phyloP scores from a whole-genome alignment of 164 flowering plant species.

The Paratinospora sagittata region DNA sequence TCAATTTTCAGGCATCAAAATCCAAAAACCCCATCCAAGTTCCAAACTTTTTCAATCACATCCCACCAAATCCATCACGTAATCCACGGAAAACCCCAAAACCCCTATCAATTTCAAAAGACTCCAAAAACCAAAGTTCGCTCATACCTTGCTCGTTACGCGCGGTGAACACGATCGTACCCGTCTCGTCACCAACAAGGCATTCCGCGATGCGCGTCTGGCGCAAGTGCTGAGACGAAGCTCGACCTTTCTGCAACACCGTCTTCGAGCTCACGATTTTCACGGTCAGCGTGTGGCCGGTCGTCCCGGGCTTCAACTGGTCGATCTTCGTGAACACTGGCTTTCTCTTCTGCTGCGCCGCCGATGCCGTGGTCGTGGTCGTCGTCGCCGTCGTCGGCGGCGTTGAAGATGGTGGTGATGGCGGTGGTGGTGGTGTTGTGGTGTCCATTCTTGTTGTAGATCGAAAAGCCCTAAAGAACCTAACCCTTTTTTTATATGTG shows the following conservation, averaged over 20 bases:
- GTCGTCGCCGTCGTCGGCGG: not conserved
- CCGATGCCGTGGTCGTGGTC: not conserved
- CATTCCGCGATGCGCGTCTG: constrained; percentile 53
- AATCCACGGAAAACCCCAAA: not conserved
- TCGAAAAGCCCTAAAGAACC: not conserved
- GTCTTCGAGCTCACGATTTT: constrained; percentile 50
- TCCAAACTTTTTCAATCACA: not conserved
- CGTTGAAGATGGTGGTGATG: no score
- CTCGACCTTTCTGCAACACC: constrained; percentile 46
- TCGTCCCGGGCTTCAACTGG: constrained; percentile 55
- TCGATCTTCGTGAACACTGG: constrained; percentile 54
- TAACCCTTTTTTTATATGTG: no score
- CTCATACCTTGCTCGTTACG: constrained; percentile 52
- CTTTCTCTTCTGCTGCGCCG: constrained; percentile 29
- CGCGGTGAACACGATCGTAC: constrained; percentile 49
- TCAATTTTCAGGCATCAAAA: not conserved
- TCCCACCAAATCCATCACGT: not conserved
- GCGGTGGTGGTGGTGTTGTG: not conserved
- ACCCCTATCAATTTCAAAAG: constrained; percentile 3
- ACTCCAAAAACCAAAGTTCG: not conserved
- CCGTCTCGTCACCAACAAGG: constrained; percentile 58
- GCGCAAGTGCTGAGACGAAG: constrained; percentile 29
- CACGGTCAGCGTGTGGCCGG: constrained; percentile 47
- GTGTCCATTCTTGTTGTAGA: not conserved
- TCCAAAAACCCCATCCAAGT: not conserved